A percentile compares a stretch with the other conserved stretches of the same genome.
phyloP scores from a whole-genome alignment of 116 monocot genomes.

The Papilionanthe hybrid region DNA sequence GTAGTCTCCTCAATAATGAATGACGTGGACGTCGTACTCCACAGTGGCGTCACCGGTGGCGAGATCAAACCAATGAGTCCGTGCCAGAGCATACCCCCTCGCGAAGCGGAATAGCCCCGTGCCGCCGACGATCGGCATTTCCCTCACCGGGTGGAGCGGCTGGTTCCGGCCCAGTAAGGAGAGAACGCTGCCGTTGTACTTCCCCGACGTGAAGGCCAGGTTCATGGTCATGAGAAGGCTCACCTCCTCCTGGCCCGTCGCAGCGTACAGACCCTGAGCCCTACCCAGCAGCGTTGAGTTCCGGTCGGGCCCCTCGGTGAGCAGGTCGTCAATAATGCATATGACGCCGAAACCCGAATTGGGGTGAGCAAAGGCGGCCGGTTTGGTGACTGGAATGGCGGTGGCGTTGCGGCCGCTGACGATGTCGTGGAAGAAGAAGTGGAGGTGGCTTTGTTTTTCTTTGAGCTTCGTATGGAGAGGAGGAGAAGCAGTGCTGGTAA shows the following conservation, averaged over 20 bases:
- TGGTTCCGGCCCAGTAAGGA: slow-evolving; percentile 54
- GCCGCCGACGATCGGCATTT: slow-evolving; percentile 78
- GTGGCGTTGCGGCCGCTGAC: slow-evolving; percentile 30
- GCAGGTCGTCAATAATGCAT: slow-evolving; percentile 45
- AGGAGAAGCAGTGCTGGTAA: slow-evolving; percentile 22
- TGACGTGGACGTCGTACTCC: slow-evolving; percentile 24
- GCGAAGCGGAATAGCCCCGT: slow-evolving; percentile 57
- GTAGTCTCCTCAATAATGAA: too few relatives aligned
- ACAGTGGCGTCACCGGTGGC: slow-evolving; percentile 33
- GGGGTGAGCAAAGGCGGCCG: slow-evolving; percentile 6
- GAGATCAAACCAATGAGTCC: slow-evolving; percentile 22
- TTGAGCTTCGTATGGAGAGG: background rate
- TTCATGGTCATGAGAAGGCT: slow-evolving; percentile 48
- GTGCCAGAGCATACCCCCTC: slow-evolving; percentile 38
- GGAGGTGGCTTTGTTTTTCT: slow-evolving; percentile 27
- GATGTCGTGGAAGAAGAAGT: slow-evolving; percentile 50
- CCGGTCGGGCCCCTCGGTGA: slow-evolving; percentile 40
- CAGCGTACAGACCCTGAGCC: slow-evolving; percentile 54
- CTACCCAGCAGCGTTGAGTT: slow-evolving; percentile 28
- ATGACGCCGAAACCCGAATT: slow-evolving; percentile 32
- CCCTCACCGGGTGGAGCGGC: slow-evolving; percentile 28
- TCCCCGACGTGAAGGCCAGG: slow-evolving; percentile 38
- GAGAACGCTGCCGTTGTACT: slow-evolving; percentile 54
- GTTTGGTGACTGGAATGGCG: slow-evolving; percentile 17
- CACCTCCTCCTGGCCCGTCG: slow-evolving; percentile 16